These are phyloP conservation scores for Ogataea ramenticola DNA, from an alignment of 805 yeast species.

Conservation along the genomic window DNA sequence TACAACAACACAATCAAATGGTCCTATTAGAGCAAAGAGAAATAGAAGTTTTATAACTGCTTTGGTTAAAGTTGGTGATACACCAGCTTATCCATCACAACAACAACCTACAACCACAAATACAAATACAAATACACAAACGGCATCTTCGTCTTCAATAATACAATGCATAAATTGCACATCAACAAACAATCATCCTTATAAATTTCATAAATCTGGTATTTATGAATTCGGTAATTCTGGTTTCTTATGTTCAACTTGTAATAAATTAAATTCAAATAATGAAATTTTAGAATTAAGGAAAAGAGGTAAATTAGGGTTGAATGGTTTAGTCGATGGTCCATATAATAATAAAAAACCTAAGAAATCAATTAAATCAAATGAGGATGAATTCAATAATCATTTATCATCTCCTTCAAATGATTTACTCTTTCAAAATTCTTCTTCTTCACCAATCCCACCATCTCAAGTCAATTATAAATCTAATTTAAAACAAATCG, in stretches of 20 bases:
- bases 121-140: background rate
- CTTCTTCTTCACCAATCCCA: background rate
- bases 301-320: constrained; percentile 25
- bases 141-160: background rate
- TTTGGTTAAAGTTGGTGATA: constrained; percentile 24
- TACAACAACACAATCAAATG: constrained; percentile 5
- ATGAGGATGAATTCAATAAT: too few relatives aligned
- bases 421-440: background rate
- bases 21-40: constrained; percentile 23
- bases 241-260: constrained; percentile 24
- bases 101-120: background rate
- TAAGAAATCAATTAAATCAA: background rate
- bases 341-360: constrained; percentile 16
- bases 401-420: background rate
- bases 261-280: constrained; percentile 18
- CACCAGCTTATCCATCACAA: constrained; percentile 2
- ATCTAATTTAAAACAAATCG: background rate
- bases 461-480: background rate
- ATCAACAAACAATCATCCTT: constrained; percentile 21
- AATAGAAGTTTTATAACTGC: constrained; percentile 24
- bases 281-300: constrained; percentile 18
- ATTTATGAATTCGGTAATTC: constrained; percentile 28
- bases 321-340: constrained; percentile 25
- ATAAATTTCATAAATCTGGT: constrained; percentile 25
- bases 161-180: constrained; percentile 26